A percentile compares a stretch with the other conserved stretches of the same genome.
These are phyloP conservation scores for Phytopythium chamaehyphon DNA, from an alignment of 352 stramenopile genomes.

Conservation along the genomic window DNA sequence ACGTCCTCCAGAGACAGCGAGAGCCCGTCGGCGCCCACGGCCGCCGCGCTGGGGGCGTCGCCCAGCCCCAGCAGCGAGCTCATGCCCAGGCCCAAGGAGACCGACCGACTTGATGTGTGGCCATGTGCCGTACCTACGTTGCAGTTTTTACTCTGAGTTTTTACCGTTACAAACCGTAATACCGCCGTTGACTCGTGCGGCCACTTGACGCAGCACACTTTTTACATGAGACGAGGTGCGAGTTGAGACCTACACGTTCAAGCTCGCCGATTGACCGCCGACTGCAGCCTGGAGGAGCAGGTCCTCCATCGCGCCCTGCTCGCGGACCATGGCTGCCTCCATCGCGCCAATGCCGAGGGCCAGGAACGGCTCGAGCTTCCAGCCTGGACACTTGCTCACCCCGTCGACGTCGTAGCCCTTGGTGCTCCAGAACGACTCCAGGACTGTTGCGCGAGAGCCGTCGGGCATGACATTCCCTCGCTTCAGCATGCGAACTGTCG, in stretches of 20 bases:
- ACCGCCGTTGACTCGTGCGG: too few species aligned
- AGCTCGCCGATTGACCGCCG: too few species aligned
- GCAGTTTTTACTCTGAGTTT: too few species aligned
- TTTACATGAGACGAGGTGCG: too few species aligned
- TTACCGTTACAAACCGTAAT: too few species aligned
- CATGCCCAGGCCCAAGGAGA: background rate
- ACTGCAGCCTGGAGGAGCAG: too few species aligned
- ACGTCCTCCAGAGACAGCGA: slow-evolving; percentile 37
- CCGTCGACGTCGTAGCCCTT: background rate
- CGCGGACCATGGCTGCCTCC: background rate
- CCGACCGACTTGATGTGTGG: too few species aligned
- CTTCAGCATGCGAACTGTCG: background rate
- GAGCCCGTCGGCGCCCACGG: slow-evolving; percentile 14
- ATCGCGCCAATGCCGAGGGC: background rate
- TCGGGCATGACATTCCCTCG: background rate
- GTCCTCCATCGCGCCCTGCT: background rate
- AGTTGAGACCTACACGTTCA: too few species aligned
- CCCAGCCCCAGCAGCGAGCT: slow-evolving; percentile 5
- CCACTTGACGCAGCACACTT: too few species aligned
- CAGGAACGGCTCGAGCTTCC: background rate
- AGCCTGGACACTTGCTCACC: background rate
- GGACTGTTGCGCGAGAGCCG: background rate
- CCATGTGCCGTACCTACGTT: too few species aligned
- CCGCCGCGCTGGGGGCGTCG: background rate
- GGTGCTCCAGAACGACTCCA: background rate